Percentiles rank a stretch among this genome's conserved stretches.
These are phyloP conservation scores for Moricandia arvensis DNA, from an alignment of 345 rosid genomes.

Conservation along the genomic window DNA sequence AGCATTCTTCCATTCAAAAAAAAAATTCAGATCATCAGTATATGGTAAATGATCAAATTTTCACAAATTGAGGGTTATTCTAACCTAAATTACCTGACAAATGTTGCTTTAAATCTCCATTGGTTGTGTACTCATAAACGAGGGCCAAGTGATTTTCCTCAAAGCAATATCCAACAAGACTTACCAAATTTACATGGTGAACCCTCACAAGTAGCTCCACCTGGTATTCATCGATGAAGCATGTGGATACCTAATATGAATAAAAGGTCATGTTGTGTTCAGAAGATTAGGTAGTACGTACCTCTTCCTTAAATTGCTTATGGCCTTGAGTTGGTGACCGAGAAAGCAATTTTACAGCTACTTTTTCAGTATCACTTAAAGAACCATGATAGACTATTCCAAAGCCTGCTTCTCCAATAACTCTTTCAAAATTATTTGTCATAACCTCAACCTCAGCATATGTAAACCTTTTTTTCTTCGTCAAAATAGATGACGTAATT, in stretches of 20 bases:
- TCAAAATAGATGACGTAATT: not conserved
- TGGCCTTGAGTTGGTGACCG: constrained; percentile 30
- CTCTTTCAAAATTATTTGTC: constrained; percentile 39
- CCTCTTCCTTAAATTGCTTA: constrained; percentile 23
- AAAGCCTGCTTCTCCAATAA: constrained; percentile 50
- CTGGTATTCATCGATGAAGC: not conserved
- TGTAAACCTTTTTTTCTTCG: not conserved
- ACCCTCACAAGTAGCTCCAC: not conserved
- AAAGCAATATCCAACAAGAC: not conserved
- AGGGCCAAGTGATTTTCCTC: not conserved
- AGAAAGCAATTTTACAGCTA: constrained; percentile 36
- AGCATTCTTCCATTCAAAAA: no score
- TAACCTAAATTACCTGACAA: not conserved
- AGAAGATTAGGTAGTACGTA: no score
- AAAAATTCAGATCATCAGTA: no score
- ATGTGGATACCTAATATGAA: no score
- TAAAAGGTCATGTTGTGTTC: no score
- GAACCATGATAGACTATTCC: constrained; percentile 49
- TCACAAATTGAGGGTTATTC: no score
- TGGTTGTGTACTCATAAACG: not conserved
- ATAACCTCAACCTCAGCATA: constrained; percentile 27
- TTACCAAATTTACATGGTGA: not conserved
- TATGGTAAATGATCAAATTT: not conserved
- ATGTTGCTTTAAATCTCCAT: not conserved
- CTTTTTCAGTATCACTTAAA: constrained; percentile 11